These are phyloP conservation scores for Apiospora rasikravindrae DNA, from an alignment of 2,329 filamentous ascomycete genomes.

Conservation along the genomic window DNA sequence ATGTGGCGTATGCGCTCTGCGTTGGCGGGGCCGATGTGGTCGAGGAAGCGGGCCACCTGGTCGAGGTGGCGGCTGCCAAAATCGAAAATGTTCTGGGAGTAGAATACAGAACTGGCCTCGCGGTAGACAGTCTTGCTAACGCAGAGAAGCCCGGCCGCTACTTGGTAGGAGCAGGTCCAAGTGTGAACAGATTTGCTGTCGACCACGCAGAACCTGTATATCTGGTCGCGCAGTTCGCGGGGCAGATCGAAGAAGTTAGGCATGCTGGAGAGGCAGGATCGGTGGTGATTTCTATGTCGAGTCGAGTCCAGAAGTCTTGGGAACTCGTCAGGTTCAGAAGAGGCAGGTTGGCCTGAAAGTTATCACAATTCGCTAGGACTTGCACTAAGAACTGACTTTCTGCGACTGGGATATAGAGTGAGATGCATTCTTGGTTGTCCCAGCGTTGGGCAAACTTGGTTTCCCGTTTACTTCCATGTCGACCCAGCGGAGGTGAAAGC, in stretches of 20 bases:
- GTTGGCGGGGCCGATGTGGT: neutral
- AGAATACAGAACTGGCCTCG: neutral
- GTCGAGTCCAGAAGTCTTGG: neutral
- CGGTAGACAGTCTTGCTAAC: neutral
- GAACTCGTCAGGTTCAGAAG: neutral
- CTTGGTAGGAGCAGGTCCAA: neutral
- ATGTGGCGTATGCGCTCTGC: neutral
- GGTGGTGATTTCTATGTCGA: neutral
- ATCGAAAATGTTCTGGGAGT: neutral
- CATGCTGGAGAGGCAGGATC: neutral
- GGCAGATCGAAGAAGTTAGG: neutral
- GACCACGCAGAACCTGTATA: neutral
- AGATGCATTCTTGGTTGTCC: neutral
- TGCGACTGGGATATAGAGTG: neutral
- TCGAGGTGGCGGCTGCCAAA: neutral
- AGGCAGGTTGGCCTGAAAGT: neutral
- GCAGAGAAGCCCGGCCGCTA: neutral
- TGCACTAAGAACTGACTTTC: neutral
- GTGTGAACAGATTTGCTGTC: neutral
- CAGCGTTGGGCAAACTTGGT: neutral
- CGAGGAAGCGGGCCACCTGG: neutral
- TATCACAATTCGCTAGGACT: neutral
- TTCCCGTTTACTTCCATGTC: neutral
- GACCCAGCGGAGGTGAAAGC: neutral
- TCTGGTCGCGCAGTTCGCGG: neutral